A percentile compares a stretch with the other conserved stretches of the same genome.
Evolutionary conservation across 148 eudicot species (phyloP).

Genomic region (Rhododendron mucronatum): DNA sequence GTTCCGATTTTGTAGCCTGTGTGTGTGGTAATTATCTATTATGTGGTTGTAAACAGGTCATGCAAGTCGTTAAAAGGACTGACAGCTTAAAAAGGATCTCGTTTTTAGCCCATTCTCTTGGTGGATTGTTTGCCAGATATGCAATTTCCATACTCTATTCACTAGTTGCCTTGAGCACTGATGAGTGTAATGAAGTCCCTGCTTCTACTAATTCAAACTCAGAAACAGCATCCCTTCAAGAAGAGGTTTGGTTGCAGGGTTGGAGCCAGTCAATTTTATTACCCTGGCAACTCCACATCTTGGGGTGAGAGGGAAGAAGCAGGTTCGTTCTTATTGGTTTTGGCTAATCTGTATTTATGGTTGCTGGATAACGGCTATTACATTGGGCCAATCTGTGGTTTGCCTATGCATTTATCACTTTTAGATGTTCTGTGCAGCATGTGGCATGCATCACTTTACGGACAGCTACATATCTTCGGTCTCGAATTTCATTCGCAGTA

Average conservation of each 20-base stretch:
- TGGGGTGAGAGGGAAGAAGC: constrained; percentile 95
- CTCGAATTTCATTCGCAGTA: background rate
- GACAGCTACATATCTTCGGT: background rate
- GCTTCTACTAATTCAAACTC: constrained; percentile 15
- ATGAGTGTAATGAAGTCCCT: constrained; percentile 21
- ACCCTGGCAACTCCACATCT: constrained; percentile 98
- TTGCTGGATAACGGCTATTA: background rate
- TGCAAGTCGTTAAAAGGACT: too few species aligned
- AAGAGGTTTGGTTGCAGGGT: constrained; percentile 63
- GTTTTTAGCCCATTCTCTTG: too few species aligned
- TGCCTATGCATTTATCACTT: background rate
- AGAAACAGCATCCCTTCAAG: constrained; percentile 20
- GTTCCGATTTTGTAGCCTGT: too few species aligned
- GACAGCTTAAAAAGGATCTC: too few species aligned
- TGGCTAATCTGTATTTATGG: background rate
- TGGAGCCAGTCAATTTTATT: constrained; percentile 84
- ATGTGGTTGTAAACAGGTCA: too few species aligned
- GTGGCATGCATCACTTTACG: background rate
- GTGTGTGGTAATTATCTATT: too few species aligned
- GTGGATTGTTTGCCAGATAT: too few species aligned
- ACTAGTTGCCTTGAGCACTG: constrained; percentile 16
- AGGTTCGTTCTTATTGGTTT: constrained; percentile 37
- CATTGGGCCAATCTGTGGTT: background rate
- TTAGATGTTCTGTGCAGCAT: background rate
- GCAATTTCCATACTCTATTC: constrained; percentile 49